Evolutionary conservation across 768 basidiomycete species (phyloP).

Genomic region (Phylloporus arenicola): DNA sequence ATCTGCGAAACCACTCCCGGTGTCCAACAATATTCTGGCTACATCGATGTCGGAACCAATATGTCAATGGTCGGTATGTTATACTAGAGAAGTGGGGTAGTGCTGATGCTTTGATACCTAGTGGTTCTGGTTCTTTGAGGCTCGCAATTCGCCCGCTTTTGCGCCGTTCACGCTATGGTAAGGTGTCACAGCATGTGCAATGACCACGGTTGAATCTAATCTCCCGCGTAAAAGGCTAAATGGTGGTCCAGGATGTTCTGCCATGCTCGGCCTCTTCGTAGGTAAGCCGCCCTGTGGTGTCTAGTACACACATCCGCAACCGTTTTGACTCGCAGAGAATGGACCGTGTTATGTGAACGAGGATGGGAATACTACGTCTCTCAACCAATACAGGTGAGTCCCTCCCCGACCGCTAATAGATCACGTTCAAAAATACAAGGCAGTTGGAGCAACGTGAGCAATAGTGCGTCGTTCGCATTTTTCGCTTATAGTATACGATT

Average conservation of each 20-base stretch:
- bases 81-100: not conserved
- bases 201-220: not conserved
- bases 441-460: slow-evolving; percentile 67
- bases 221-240: slow-evolving; percentile 38
- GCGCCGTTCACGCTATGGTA: slow-evolving; percentile 66
- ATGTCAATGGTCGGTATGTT: slow-evolving; percentile 49
- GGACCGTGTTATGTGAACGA: slow-evolving; percentile 59
- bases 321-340: slow-evolving; percentile 38
- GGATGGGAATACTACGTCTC: slow-evolving; percentile 45
- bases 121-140: slow-evolving; percentile 78
- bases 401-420: not conserved
- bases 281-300: slow-evolving; percentile 27
- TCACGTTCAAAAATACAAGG: not conserved
- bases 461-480: slow-evolving; percentile 38
- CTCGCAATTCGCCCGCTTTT: slow-evolving; percentile 51
- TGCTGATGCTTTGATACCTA: slow-evolving; percentile 19
- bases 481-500: not conserved
- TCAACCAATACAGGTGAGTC: slow-evolving; percentile 56
- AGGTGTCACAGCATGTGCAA: not conserved
- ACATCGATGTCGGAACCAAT: slow-evolving; percentile 50
- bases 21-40: slow-evolving; percentile 57
- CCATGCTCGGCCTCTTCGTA: slow-evolving; percentile 64
- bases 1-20: slow-evolving; percentile 63
- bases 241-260: slow-evolving; percentile 59
- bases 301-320: not conserved